Conservation (phyloP, 805 yeast genomes). For the Wickerhamomyces queroliae region DNA sequence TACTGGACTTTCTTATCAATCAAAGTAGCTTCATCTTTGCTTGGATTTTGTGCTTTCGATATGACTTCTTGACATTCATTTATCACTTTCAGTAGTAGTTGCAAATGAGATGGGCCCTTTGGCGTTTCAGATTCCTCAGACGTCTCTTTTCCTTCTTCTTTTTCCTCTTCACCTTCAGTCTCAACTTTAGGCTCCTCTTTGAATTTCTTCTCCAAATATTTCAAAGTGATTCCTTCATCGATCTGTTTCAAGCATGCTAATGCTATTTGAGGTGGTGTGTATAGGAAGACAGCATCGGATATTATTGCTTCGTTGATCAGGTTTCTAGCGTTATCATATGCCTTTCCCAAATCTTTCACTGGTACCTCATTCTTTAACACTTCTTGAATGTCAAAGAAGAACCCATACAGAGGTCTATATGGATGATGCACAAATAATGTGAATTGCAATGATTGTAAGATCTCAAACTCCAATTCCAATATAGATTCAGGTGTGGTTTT, state of each 20-base stretch:
- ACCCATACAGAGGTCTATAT: conserved; percentile 86
- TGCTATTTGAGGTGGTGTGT: conserved; percentile 94
- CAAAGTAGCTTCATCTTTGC: conserved; percentile 54
- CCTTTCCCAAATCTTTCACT: conserved; percentile 53
- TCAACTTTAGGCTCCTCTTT: conserved; percentile 9
- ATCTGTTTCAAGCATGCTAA: conserved; percentile 72
- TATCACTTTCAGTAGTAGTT: conserved; percentile 40
- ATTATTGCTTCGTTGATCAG: conserved; percentile 62
- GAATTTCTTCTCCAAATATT: conserved; percentile 64
- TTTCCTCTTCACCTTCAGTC: conserved; percentile 9
- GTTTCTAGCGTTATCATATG: conserved; percentile 66
- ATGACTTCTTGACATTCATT: conserved; percentile 42
- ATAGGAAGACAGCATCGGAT: conserved; percentile 72
- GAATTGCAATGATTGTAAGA: conserved; percentile 70
- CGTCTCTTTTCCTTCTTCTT: conserved; percentile 3
- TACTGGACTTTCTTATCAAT: conserved; percentile 62
- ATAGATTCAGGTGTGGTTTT: conserved; percentile 64
- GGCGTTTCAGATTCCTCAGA: neutral
- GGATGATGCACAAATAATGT: conserved; percentile 87
- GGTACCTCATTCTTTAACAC: conserved; percentile 38
- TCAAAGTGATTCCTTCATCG: conserved; percentile 56
- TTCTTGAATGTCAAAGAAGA: conserved; percentile 82
- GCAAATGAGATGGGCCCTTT: conserved; percentile 20
- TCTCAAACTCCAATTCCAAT: conserved; percentile 70
- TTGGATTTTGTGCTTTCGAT: conserved; percentile 35